Base-by-base conservation (phyloP, 306 rosid species). In the Ochetophila trinervis region DNA sequence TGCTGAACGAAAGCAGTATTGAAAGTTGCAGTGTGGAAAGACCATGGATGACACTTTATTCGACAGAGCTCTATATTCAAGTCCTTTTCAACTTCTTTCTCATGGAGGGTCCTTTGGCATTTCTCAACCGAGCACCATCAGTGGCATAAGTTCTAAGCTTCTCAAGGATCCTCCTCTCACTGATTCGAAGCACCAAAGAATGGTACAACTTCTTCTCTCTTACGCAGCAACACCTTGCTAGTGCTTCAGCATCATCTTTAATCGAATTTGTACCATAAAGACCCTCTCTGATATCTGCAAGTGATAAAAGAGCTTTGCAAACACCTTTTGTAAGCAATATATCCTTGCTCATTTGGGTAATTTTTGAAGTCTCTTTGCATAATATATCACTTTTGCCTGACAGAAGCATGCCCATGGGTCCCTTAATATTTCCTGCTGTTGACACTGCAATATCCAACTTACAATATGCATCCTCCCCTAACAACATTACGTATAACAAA, bases 141-240 rank as follows among this genome's bases (percentile, higher is more conserved):
- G 69, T 71, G 66, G 85, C 94, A 74, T 73, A 85, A 40, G 53
- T 57, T 78, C 86, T 79, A 49, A 87, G 83, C 75, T 80, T 89
- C 68, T 65, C 63, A 70, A 92, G 87, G 67, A 92, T 82, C 72
- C 32, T 80, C 76, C 95, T 82, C 85, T 92, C 98, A 47, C 92
- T 77, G 52, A 85, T 77, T 9, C 85, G 84, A 66, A 89, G 83
- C 78, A 79, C 57, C 85, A 79, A 76, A 72, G 98, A 89, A 70
- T 89, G 88, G 85, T 78, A 86, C 60, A 79, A 24, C 77, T 87
- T 89, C 68, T 42, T 85, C 52, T 87, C 93, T 53, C 34, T 59
- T 51, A 68, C 40, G 45, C 77, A 59, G 63, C 82, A 37, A 69
- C 73, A 80, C 69, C 68, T 91, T 51, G 32, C 69, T 4, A 85